phyloP scores from a whole-genome alignment of 257 asterid genomes.

The Solanum sejunctum region DNA sequence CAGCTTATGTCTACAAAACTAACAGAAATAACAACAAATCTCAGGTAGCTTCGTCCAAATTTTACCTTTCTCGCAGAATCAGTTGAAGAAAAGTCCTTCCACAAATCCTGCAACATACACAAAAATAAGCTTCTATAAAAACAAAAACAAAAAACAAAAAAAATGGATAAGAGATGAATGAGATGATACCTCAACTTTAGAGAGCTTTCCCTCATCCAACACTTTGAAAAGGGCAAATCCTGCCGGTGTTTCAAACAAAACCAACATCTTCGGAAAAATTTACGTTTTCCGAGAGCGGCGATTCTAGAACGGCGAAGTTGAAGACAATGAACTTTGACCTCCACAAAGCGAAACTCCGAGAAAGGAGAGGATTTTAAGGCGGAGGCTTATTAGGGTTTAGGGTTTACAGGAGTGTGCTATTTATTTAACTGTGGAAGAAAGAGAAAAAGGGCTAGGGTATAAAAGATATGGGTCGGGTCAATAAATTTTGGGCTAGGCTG shows the following conservation, averaged over 20 bases:
- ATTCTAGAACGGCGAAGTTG: background rate
- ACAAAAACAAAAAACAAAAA: background rate
- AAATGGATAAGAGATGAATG: background rate
- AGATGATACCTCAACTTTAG: conserved; percentile 36
- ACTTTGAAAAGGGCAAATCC: conserved; percentile 57
- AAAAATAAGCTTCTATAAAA: background rate
- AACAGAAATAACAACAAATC: background rate
- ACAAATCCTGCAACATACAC: conserved; percentile 43
- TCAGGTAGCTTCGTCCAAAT: background rate
- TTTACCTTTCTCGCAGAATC: conserved; percentile 74
- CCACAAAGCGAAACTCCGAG: background rate
- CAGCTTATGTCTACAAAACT: background rate
- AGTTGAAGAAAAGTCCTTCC: conserved; percentile 52
- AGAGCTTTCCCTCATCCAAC: conserved; percentile 44
- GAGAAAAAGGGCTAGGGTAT: background rate
- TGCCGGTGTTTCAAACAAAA: conserved; percentile 45
- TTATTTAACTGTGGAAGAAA: background rate
- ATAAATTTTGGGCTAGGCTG: background rate
- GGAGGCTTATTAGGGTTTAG: background rate
- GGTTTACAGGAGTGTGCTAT: background rate
- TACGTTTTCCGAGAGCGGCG: background rate
- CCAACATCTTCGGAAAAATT: conserved; percentile 14
- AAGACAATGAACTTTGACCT: background rate
- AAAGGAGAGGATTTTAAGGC: background rate
- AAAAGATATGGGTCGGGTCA: background rate